phyloP scores from a whole-genome alignment of 1,139 yeast species.

The Dujonia santamariae region DNA sequence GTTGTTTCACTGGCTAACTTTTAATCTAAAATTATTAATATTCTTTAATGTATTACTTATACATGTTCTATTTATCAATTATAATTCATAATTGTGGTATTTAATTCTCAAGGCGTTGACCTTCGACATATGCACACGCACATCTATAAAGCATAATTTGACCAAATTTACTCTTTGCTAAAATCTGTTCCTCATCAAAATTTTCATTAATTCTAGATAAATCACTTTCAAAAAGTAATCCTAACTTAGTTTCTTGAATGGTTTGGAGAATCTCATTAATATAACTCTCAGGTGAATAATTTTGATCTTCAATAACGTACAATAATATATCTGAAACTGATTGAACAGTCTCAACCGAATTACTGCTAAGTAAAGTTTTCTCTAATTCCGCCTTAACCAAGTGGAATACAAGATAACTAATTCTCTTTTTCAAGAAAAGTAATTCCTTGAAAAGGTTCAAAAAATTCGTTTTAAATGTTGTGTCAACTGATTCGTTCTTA shows the following conservation, averaged over 20 bases:
- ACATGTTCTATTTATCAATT: background rate
- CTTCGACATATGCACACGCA: slow-evolving; percentile 38
- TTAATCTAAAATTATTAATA: background rate
- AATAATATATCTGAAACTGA: slow-evolving; percentile 27
- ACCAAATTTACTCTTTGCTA: slow-evolving; percentile 15
- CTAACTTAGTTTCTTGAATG: slow-evolving; percentile 12
- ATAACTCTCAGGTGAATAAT: slow-evolving; percentile 19
- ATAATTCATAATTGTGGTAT: background rate
- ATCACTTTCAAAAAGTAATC: background rate
- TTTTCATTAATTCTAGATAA: slow-evolving; percentile 2
- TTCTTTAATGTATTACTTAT: background rate
- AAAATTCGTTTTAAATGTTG: slow-evolving; percentile 49
- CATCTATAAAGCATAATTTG: slow-evolving; percentile 40
- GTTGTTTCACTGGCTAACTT: no score
- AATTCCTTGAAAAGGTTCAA: slow-evolving; percentile 47
- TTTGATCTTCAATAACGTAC: slow-evolving; percentile 18
- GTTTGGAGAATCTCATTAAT: slow-evolving; percentile 14
- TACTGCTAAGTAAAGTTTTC: slow-evolving; percentile 28
- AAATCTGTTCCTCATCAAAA: slow-evolving; percentile 14
- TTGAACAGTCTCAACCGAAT: slow-evolving; percentile 26
- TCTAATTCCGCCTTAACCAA: slow-evolving; percentile 41
- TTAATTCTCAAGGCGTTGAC: slow-evolving; percentile 33
- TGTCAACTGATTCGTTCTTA: slow-evolving; percentile 42
- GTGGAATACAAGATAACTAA: slow-evolving; percentile 46
- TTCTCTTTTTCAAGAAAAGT: slow-evolving; percentile 29